These are phyloP conservation scores for Puccinellia tenuiflora DNA, from an alignment of 176 grass and related monocot genomes.

Conservation along the genomic window DNA sequence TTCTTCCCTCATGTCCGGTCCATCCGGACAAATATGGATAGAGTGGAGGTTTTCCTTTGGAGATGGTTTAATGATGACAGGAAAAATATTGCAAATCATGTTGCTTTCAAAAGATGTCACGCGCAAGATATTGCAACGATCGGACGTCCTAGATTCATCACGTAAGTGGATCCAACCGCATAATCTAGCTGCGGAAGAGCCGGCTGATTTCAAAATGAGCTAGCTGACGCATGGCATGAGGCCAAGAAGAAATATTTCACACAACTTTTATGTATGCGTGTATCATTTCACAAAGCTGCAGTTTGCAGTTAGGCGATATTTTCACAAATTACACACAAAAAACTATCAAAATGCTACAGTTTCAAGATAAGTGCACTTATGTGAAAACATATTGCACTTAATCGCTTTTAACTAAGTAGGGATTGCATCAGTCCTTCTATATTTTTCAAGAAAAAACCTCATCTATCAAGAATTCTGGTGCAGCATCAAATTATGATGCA, in stretches of 20 bases:
- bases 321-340: neutral
- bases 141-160: no score
- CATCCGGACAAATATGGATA: no score
- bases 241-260: neutral
- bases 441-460: neutral
- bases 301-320: neutral
- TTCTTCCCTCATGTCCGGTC: no score
- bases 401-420: neutral
- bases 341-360: neutral
- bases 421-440: neutral
- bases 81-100: no score
- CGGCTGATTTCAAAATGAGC: no score
- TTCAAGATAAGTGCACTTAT: neutral
- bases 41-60: no score
- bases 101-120: no score
- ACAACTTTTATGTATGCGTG: neutral
- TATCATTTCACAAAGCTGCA: neutral
- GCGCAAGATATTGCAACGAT: no score
- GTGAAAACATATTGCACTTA: neutral
- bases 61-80: no score
- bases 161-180: no score
- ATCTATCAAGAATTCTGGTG: neutral
- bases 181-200: no score
- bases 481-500: neutral
- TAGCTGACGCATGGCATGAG: no score